These are phyloP conservation scores for Lipomyces yamanashiensis DNA, from an alignment of 805 yeast genomes.

Conservation along the genomic window DNA sequence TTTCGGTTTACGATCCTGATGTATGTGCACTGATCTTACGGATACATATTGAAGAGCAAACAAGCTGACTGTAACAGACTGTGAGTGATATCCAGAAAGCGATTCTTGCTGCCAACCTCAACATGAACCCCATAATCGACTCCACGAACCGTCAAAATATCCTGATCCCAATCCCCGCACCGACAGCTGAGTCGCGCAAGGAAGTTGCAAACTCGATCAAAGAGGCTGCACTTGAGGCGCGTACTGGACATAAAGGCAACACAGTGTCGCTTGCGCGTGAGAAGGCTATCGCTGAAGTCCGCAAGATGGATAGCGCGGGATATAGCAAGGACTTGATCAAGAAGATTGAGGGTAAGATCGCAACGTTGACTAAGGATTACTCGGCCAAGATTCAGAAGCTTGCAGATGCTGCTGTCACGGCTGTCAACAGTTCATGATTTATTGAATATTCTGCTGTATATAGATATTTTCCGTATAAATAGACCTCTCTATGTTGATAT, in stretches of 20 bases:
- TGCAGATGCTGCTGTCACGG: slow-evolving; percentile 16
- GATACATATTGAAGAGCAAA: no score
- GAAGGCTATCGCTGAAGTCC: slow-evolving; percentile 60
- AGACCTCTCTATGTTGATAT: background rate
- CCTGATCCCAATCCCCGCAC: slow-evolving; percentile 74
- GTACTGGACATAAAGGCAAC: slow-evolving; percentile 45
- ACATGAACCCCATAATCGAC: slow-evolving; percentile 80
- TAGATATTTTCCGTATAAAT: background rate
- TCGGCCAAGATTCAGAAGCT: slow-evolving; percentile 58
- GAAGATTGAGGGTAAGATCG: slow-evolving; percentile 64
- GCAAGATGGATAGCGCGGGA: slow-evolving; percentile 55
- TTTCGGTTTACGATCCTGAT: slow-evolving; percentile 81
- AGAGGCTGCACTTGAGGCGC: slow-evolving; percentile 65
- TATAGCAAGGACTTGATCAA: slow-evolving; percentile 48
- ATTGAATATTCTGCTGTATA: background rate
- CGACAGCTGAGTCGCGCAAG: slow-evolving; percentile 68
- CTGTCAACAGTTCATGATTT: background rate
- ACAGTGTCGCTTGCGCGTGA: slow-evolving; percentile 52
- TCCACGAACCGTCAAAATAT: slow-evolving; percentile 73
- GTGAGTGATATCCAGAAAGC: slow-evolving; percentile 71
- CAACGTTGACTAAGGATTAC: slow-evolving; percentile 70
- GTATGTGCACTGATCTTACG: slow-evolving; percentile 10
- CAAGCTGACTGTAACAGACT: slow-evolving; percentile 51
- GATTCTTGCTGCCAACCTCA: slow-evolving; percentile 68
- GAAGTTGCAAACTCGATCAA: slow-evolving; percentile 63